Evolutionary conservation across 2,329 filamentous ascomycete genomes (phyloP).

Genomic region (Cordyceps militaris): DNA sequence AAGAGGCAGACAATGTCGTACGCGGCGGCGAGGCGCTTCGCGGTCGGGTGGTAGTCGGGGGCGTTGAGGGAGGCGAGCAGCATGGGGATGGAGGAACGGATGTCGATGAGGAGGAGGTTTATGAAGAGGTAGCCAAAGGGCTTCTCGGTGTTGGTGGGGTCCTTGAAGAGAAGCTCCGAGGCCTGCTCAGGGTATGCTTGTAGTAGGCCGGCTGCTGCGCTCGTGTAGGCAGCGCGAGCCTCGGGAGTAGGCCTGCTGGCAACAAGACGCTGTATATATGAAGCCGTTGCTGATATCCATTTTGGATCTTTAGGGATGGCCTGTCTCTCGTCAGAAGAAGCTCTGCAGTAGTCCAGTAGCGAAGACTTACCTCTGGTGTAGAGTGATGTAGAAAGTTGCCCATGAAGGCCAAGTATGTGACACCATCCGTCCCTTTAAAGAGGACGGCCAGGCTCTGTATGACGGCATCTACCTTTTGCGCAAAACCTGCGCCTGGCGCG

Average conservation of each 20-base stretch:
- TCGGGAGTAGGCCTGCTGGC: constrained; percentile 46
- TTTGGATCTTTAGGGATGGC: constrained; percentile 40
- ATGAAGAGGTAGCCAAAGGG: constrained; percentile 56
- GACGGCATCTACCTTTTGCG: constrained; percentile 37
- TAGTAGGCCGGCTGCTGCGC: constrained; percentile 50
- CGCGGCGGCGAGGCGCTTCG: constrained; percentile 50
- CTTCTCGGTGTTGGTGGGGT: constrained; percentile 36
- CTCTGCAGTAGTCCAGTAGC: neutral
- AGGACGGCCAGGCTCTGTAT: constrained; percentile 43
- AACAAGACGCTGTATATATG: constrained; percentile 47
- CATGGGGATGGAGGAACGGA: constrained; percentile 54
- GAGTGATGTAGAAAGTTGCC: constrained; percentile 44
- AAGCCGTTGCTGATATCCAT: constrained; percentile 45
- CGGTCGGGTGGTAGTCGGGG: constrained; percentile 41
- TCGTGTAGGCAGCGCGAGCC: constrained; percentile 52
- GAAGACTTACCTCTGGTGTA: constrained; percentile 36
- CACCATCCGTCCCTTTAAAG: constrained; percentile 53
- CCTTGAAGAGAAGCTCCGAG: constrained; percentile 45
- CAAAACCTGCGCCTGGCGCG: constrained; percentile 23
- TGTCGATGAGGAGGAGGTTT: constrained; percentile 58
- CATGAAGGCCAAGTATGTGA: constrained; percentile 53
- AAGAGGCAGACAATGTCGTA: constrained; percentile 58
- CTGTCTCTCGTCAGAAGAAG: constrained; percentile 26
- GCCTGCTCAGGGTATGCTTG: constrained; percentile 43
- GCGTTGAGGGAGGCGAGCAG: constrained; percentile 53